Evolutionary conservation across 2,329 filamentous ascomycete species (phyloP).

Genomic region (Aureobasidium zeae): DNA sequence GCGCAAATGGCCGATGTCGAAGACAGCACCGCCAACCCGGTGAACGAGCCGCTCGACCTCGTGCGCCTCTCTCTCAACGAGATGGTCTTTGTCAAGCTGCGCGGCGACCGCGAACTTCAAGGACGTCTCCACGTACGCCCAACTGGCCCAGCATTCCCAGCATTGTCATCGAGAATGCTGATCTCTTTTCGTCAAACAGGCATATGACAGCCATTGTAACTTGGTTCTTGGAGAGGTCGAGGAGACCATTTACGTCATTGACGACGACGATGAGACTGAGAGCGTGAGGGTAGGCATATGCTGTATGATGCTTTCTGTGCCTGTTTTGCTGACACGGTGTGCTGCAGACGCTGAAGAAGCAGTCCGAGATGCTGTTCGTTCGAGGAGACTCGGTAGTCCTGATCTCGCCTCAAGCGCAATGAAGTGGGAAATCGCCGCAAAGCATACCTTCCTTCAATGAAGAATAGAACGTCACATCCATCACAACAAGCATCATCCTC

Average conservation of each 20-base stretch:
- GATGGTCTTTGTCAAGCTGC: conserved; percentile 91
- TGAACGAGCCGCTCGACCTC: conserved; percentile 88
- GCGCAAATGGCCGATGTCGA: conserved; percentile 69
- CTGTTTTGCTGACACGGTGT: conserved; percentile 10
- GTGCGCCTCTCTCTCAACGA: conserved; percentile 92
- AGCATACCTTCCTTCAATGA: too few species aligned
- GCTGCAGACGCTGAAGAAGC: conserved; percentile 88
- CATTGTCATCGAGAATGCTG: too few species aligned
- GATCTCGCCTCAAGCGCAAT: conserved; percentile 34
- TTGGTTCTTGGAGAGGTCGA: conserved; percentile 91
- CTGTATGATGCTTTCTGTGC: background rate
- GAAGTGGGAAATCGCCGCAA: too few species aligned
- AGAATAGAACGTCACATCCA: too few species aligned
- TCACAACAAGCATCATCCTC: too few species aligned
- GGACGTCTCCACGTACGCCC: conserved; percentile 73
- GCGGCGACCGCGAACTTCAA: conserved; percentile 91
- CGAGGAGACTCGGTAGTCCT: conserved; percentile 51
- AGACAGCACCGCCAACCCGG: conserved; percentile 49
- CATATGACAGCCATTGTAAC: conserved; percentile 98
- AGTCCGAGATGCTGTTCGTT: conserved; percentile 97
- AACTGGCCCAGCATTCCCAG: too few species aligned
- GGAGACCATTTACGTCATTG: conserved; percentile 90
- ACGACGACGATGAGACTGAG: conserved; percentile 72
- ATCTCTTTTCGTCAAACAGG: too few species aligned
- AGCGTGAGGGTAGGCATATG: conserved; percentile 47